A percentile compares a stretch with the other conserved stretches of the same genome.
Conservation (phyloP, 169 alveolate species). For the Eimeria tenella region DNA sequence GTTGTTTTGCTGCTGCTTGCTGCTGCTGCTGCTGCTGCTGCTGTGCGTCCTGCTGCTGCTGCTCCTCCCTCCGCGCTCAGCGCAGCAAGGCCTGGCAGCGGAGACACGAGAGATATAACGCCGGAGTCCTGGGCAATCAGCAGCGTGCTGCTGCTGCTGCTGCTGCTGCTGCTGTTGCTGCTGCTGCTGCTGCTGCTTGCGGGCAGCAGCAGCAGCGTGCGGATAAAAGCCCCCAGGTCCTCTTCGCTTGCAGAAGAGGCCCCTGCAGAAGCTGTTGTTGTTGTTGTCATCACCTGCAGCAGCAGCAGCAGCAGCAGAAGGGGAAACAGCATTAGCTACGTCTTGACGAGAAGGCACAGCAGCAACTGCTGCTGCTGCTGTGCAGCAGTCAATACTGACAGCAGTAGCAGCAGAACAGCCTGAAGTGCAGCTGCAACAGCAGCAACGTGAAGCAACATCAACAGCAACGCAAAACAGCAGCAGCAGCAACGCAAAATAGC, state of each 20-base stretch:
- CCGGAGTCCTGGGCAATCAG: neutral
- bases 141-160: neutral
- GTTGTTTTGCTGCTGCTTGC: neutral
- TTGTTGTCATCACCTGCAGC: no score
- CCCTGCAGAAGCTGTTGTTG: no score
- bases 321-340: no score
- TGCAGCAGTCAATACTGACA: no score
- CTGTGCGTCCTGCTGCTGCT: neutral
- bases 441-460: no score
- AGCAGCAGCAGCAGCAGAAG: no score
- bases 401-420: no score
- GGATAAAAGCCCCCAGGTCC: neutral
- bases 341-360: no score
- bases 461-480: no score
- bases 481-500: no score
- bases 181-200: neutral
- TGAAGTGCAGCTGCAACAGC: no score
- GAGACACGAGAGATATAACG: neutral
- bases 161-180: neutral
- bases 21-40: neutral
- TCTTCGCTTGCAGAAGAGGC: neutral
- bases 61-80: neutral
- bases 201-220: slow-evolving; percentile 6
- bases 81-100: neutral
- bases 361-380: no score